Evolutionary conservation across 2,329 filamentous ascomycete species (phyloP).

Genomic region (Neobulgaria alba): DNA sequence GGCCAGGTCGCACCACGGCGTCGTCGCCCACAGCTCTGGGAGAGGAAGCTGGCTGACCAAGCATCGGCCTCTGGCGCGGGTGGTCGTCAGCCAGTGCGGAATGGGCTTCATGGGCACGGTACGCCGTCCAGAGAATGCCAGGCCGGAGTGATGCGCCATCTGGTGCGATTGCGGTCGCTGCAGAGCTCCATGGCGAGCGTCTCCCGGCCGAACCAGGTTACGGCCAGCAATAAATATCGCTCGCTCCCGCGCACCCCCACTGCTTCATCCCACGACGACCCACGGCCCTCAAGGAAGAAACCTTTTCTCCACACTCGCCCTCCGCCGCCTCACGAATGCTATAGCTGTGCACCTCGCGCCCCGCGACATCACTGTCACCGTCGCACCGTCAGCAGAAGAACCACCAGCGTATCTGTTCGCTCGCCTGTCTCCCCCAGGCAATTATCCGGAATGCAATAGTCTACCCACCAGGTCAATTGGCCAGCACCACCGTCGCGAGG

Average conservation of each 20-base stretch:
- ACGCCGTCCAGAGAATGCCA: too few species aligned
- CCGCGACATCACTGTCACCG: constrained; percentile 1
- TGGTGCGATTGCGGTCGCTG: too few species aligned
- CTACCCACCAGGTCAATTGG: constrained; percentile 14
- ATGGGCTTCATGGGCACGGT: too few species aligned
- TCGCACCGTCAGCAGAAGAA: constrained; percentile 1
- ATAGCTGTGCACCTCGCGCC: constrained; percentile 3
- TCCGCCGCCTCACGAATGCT: constrained; percentile 1
- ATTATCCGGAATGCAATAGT: constrained; percentile 17
- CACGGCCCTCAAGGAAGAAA: neutral
- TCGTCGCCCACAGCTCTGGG: too few species aligned
- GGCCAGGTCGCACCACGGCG: too few species aligned
- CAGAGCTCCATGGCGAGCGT: too few species aligned
- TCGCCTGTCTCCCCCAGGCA: constrained; percentile 2
- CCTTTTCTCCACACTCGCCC: constrained; percentile 6
- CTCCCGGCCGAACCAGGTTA: too few species aligned
- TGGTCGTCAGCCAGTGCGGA: too few species aligned
- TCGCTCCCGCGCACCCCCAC: constrained; percentile 4
- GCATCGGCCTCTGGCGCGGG: too few species aligned
- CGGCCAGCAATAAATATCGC: neutral
- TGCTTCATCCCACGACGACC: constrained; percentile 4
- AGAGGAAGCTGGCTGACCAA: too few species aligned
- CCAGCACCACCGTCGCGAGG: too few species aligned
- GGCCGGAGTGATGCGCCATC: too few species aligned
- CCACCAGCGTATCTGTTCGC: neutral